Conservation (phyloP, 495 filamentous ascomycete species). For the Cudoniella acicularis region DNA sequence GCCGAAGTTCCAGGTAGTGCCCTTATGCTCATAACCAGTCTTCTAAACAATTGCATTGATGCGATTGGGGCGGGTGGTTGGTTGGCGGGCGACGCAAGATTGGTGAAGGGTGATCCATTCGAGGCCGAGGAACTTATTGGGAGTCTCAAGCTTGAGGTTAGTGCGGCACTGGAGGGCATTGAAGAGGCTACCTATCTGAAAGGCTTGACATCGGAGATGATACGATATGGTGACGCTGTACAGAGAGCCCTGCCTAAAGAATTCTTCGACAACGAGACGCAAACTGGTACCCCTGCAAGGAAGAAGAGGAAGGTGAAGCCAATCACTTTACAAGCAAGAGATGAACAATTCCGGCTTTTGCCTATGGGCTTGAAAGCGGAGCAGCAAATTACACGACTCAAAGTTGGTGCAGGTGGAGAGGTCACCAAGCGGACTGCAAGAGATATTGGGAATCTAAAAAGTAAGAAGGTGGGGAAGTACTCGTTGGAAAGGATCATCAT, state of each 20-base stretch:
- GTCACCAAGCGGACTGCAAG: constrained; percentile 57
- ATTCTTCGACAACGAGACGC: not conserved
- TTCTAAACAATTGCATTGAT: constrained; percentile 76
- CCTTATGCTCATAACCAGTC: constrained; percentile 55
- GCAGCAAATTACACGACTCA: constrained; percentile 45
- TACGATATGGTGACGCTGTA: constrained; percentile 56
- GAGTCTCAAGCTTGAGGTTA: constrained; percentile 69
- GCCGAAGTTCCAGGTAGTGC: constrained; percentile 53
- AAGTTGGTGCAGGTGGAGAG: constrained; percentile 60
- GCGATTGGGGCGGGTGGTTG: constrained; percentile 80
- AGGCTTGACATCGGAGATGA: constrained; percentile 64
- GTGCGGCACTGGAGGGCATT: constrained; percentile 70
- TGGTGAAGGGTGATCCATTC: constrained; percentile 39
- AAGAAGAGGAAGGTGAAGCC: constrained; percentile 21
- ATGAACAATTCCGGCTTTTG: constrained; percentile 33
- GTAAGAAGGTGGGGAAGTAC: constrained; percentile 71
- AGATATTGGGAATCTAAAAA: constrained; percentile 68
- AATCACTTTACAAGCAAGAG: constrained; percentile 16
- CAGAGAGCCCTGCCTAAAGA: constrained; percentile 24
- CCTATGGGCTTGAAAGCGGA: constrained; percentile 74
- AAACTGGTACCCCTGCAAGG: constrained; percentile 16
- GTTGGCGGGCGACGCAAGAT: constrained; percentile 57
- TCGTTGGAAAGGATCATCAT: constrained; percentile 69
- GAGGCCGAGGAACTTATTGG: constrained; percentile 59
- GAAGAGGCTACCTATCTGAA: constrained; percentile 68